These are phyloP conservation scores for Penicillium sp. DNA, from an alignment of 2,329 filamentous ascomycete species.

Conservation along the genomic window DNA sequence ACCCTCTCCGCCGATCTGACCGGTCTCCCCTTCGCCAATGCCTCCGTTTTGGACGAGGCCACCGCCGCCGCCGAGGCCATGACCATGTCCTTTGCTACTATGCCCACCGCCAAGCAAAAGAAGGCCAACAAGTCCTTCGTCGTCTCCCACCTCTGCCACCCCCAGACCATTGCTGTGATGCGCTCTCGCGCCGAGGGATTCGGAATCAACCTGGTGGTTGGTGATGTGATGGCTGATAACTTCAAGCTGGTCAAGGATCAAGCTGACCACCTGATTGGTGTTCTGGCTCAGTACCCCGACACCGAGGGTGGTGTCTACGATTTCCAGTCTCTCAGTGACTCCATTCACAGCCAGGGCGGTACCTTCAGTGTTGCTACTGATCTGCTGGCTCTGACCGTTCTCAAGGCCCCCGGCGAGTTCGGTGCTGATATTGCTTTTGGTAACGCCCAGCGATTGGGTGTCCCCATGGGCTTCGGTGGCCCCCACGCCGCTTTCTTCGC, in stretches of 20 bases:
- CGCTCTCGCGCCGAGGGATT: conserved; percentile 88
- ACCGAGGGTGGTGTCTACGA: conserved; percentile 80
- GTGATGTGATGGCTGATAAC: conserved; percentile 70
- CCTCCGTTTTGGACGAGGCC: conserved; percentile 86
- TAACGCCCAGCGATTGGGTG: conserved; percentile 87
- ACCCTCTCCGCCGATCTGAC: conserved; percentile 90
- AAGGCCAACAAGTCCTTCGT: conserved; percentile 78
- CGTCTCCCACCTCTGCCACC: conserved; percentile 80
- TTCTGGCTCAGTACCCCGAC: conserved; percentile 93
- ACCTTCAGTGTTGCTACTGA: conserved; percentile 89
- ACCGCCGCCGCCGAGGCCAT: conserved; percentile 95
- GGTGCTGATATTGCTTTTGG: conserved; percentile 95
- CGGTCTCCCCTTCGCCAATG: conserved; percentile 84
- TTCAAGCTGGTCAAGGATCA: conserved; percentile 71
- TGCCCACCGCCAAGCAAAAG: conserved; percentile 73
- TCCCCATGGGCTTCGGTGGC: conserved; percentile 88
- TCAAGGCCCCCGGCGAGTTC: conserved; percentile 90
- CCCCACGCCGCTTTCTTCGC: conserved; percentile 98
- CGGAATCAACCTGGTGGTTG: conserved; percentile 75
- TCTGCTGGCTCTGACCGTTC: conserved; percentile 80
- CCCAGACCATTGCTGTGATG: conserved; percentile 83
- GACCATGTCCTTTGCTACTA: conserved; percentile 83
- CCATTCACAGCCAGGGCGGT: conserved; percentile 76
- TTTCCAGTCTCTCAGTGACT: conserved; percentile 73
- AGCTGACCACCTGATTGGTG: conserved; percentile 82